Percentiles rank a stretch among this genome's conserved stretches.
Evolutionary conservation across 345 rosid species (phyloP).

Genomic region (Gossypium turneri): DNA sequence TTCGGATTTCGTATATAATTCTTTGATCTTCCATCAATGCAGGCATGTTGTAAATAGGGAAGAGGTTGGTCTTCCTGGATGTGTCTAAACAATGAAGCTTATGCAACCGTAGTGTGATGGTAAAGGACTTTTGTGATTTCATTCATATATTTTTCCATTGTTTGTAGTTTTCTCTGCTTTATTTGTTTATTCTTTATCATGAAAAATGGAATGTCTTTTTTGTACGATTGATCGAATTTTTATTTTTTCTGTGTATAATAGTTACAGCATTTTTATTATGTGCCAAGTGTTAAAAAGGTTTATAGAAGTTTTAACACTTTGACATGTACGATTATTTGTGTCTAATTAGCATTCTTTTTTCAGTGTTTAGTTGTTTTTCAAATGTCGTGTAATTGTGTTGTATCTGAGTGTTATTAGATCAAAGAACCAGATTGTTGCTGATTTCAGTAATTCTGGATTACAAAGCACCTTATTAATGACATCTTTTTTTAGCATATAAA

Average conservation of each 20-base stretch:
- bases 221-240: slow-evolving; percentile 10
- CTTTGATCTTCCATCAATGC: slow-evolving; percentile 8
- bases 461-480: too few relatives aligned
- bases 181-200: background rate
- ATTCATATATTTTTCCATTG: background rate
- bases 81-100: background rate
- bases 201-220: slow-evolving; percentile 4
- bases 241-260: background rate
- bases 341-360: background rate
- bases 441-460: too few relatives aligned
- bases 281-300: too few relatives aligned
- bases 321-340: too few relatives aligned
- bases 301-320: too few relatives aligned
- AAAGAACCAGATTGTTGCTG: too few relatives aligned
- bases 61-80: slow-evolving; percentile 11
- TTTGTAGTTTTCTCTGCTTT: background rate
- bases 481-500: too few relatives aligned
- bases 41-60: slow-evolving; percentile 23
- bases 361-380: too few relatives aligned
- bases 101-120: background rate
- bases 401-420: too few relatives aligned
- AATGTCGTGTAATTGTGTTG: too few relatives aligned
- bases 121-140: background rate
- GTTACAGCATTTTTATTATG: background rate
- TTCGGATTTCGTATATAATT: background rate